Evolutionary conservation across 208 protist genomes (phyloP).

Genomic region (Trypanosoma conorhini): DNA sequence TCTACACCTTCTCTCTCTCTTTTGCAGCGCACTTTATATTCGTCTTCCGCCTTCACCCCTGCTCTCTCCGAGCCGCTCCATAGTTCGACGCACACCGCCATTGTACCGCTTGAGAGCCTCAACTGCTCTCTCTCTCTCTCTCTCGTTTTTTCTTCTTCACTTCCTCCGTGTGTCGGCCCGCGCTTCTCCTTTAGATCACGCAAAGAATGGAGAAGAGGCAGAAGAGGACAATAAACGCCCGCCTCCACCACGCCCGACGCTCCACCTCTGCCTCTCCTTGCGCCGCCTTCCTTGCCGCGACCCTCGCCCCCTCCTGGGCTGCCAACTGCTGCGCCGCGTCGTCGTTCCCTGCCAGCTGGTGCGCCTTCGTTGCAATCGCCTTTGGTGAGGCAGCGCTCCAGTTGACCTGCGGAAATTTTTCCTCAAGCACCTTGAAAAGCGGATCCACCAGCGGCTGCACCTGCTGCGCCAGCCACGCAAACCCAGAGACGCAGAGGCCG

Average conservation of each 20-base stretch:
- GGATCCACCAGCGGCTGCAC: conserved; percentile 71
- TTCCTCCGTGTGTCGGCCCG: not conserved
- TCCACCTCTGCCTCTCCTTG: conserved; percentile 40
- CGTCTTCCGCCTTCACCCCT: not conserved
- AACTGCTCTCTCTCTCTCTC: not conserved
- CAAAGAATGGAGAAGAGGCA: conserved; percentile 67
- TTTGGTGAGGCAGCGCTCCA: conserved; percentile 67
- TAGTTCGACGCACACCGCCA: not conserved
- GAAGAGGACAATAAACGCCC: conserved; percentile 63
- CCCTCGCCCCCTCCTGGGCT: conserved; percentile 42
- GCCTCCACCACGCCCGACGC: conserved; percentile 63
- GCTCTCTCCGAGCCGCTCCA: too few relatives aligned
- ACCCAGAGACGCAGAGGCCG: conserved; percentile 45
- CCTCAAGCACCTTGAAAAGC: conserved; percentile 43
- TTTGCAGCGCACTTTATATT: not conserved
- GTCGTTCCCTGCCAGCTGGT: conserved; percentile 61
- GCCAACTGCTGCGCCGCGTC: conserved; percentile 1
- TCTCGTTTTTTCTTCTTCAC: conserved; percentile 5
- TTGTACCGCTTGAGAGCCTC: not conserved
- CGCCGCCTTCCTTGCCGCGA: conserved; percentile 30
- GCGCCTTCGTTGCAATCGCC: conserved; percentile 47
- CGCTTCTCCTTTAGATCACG: conserved; percentile 2
- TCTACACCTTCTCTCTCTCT: not conserved
- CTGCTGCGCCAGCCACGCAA: conserved; percentile 52
- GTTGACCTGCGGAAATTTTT: conserved; percentile 70